Base-by-base conservation (phyloP, 2,329 filamentous ascomycete genomes). In the Alternaria brassicae region DNA sequence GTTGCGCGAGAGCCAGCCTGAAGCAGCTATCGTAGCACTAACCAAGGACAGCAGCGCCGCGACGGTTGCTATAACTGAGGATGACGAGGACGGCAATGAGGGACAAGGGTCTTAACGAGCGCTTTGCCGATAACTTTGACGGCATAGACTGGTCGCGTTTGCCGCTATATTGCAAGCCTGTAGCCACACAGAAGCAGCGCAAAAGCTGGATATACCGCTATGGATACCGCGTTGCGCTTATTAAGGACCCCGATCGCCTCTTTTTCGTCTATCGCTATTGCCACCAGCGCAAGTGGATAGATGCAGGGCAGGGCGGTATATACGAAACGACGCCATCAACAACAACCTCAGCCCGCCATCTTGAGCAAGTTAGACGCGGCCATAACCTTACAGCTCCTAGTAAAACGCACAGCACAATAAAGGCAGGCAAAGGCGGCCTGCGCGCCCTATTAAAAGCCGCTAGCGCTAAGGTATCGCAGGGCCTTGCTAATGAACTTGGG, bases 121-220 rank as follows among this genome's bases (percentile, higher is more conserved):
- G 47, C 37, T 44, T 57, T 36, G 13, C 9, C 15, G 47, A 57
- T 28, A 42, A 57, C 54, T 57, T 50, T 51, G 37, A 57, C 19
- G 54, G 37, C 13, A 57, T 57, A 6, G 30, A 57, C 19, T 57
- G n/a, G 45, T 19, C 15, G 15, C 36, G 28, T 15, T 42, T 57
- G 27, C 27, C 54, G 36, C 54, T 3, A 12, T 57, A 25, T 41
- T 51, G 25, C 21, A 57, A 57, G 52, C 41, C 52, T 21, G 4
- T 47, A 28, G n/a, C 17, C 27, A 34, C 54, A 4, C 47, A 51
- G 36, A 57, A 30, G 47, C 45, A 23, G 15, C 23, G 25, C 17
- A 57, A 51, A 25, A 51, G 45, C 47, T 57, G 27, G 27, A 51
- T 57, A 27, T 57, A 51, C 25, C 13, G 10, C 37, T 39, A 57